Conservation (phyloP, 495 filamentous ascomycete species). For the Aspergillus mulundensis region DNA sequence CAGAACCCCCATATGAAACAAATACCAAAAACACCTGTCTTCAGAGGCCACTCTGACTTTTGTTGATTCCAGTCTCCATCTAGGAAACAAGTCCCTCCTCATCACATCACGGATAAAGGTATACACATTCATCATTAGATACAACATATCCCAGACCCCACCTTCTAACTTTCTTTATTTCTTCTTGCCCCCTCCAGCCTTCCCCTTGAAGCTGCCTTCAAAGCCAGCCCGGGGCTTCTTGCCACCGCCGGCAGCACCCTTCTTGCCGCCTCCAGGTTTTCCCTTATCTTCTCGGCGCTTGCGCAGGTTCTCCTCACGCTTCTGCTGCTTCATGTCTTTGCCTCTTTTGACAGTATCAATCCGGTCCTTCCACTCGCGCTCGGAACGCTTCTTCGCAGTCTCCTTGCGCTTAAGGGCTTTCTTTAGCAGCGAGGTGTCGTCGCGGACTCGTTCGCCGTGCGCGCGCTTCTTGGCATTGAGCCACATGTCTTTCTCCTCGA, state of each 20-base stretch:
- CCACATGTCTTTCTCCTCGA: conserved; percentile 93
- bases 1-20: conserved; percentile 16
- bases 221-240: conserved; percentile 71
- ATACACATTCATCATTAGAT: conserved; percentile 14
- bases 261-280: conserved; percentile 55
- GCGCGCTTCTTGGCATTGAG: conserved; percentile 84
- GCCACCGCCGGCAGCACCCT: conserved; percentile 46
- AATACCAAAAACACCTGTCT: conserved; percentile 24
- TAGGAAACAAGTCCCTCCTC: neutral
- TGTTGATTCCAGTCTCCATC: neutral
- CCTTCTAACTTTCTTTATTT: conserved; percentile 28
- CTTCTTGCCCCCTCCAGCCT: conserved; percentile 39
- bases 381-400: conserved; percentile 81
- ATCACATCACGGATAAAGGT: neutral
- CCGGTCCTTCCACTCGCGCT: conserved; percentile 83
- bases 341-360: conserved; percentile 68
- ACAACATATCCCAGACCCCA: neutral
- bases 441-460: conserved; percentile 84
- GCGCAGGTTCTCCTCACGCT: conserved; percentile 80
- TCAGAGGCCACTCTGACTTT: conserved; percentile 16
- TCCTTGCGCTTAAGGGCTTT: conserved; percentile 94
- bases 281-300: conserved; percentile 76
- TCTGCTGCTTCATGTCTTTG: conserved; percentile 76
- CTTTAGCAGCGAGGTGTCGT: conserved; percentile 84
- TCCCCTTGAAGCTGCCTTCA: conserved; percentile 81